phyloP scores from a whole-genome alignment of 768 basidiomycete genomes.

The Tephrocybe sp. region DNA sequence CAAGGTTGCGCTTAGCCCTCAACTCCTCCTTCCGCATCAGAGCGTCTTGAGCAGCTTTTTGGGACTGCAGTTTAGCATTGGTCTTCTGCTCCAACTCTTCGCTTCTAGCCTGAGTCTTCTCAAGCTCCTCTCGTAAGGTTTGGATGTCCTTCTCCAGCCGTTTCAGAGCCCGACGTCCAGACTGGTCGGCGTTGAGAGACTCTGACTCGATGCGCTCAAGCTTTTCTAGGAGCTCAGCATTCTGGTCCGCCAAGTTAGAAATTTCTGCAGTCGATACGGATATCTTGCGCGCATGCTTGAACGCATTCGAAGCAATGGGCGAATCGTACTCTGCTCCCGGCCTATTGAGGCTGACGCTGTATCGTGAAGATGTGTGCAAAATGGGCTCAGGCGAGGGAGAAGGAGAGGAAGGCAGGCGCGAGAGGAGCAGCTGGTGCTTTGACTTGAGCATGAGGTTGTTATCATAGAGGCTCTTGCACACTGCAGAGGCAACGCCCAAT shows the following conservation, averaged over 20 bases:
- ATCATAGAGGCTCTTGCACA: slow-evolving; percentile 68
- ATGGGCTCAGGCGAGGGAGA: slow-evolving; percentile 35
- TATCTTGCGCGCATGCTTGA: slow-evolving; percentile 42
- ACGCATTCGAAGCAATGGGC: slow-evolving; percentile 17
- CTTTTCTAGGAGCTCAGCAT: slow-evolving; percentile 73
- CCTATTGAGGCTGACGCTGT: slow-evolving; percentile 24
- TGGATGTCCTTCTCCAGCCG: slow-evolving; percentile 81
- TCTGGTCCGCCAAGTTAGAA: slow-evolving; percentile 74
- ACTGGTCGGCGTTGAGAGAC: slow-evolving; percentile 59
- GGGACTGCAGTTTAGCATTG: slow-evolving; percentile 40
- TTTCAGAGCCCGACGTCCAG: slow-evolving; percentile 66
- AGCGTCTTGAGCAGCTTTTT: slow-evolving; percentile 38
- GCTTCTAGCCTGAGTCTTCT: slow-evolving; percentile 67
- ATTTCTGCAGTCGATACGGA: slow-evolving; percentile 70
- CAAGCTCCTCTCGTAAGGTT: slow-evolving; percentile 69
- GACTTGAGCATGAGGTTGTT: slow-evolving; percentile 65
- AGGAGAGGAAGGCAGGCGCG: slow-evolving; percentile 53
- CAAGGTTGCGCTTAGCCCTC: slow-evolving; percentile 45
- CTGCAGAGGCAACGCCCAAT: slow-evolving; percentile 62
- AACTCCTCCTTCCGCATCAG: slow-evolving; percentile 50
- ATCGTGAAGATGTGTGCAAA: slow-evolving; percentile 22
- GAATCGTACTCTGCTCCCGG: slow-evolving; percentile 19
- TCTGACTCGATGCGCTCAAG: slow-evolving; percentile 76
- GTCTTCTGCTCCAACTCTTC: slow-evolving; percentile 71
- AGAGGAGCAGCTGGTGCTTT: slow-evolving; percentile 69